These are phyloP conservation scores for Spathaspora gorwiae DNA, from an alignment of 805 yeast genomes.

Conservation along the genomic window DNA sequence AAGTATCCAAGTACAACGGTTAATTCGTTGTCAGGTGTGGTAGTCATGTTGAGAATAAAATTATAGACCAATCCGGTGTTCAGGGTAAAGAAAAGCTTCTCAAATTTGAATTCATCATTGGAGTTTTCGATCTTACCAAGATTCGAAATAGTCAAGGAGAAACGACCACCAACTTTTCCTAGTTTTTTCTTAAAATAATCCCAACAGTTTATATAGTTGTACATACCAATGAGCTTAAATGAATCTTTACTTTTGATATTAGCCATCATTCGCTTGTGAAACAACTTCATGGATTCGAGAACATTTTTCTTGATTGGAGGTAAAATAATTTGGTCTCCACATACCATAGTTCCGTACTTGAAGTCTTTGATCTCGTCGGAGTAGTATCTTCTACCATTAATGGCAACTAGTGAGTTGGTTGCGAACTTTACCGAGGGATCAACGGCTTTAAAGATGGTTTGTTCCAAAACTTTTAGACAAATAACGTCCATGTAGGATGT, in stretches of 20 bases:
- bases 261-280: constrained; percentile 6
- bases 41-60: constrained; percentile 11
- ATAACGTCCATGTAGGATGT: constrained; percentile 17
- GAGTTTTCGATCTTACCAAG: constrained; percentile 12
- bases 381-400: constrained; percentile 16
- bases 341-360: constrained; percentile 9
- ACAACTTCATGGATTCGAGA: constrained; percentile 5
- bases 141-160: constrained; percentile 17
- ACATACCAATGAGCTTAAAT: constrained; percentile 11
- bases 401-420: constrained; percentile 11
- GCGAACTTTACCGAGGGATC: constrained; percentile 4
- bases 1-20: constrained; percentile 12
- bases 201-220: constrained; percentile 9
- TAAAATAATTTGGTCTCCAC: constrained; percentile 7
- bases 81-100: constrained; percentile 16
- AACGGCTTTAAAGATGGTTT: constrained; percentile 10
- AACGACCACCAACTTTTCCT: constrained; percentile 10
- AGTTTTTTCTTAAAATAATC: constrained; percentile 8
- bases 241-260: constrained; percentile 7
- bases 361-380: constrained; percentile 9
- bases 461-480: constrained; percentile 14
- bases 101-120: constrained; percentile 7
- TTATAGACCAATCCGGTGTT: constrained; percentile 12
- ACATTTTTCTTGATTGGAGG: constrained; percentile 5
- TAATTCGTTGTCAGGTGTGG: constrained; percentile 13